Conservation (phyloP, 228 moss, liverwort and hornwort genomes). For the Sphagnum magellanicum region DNA sequence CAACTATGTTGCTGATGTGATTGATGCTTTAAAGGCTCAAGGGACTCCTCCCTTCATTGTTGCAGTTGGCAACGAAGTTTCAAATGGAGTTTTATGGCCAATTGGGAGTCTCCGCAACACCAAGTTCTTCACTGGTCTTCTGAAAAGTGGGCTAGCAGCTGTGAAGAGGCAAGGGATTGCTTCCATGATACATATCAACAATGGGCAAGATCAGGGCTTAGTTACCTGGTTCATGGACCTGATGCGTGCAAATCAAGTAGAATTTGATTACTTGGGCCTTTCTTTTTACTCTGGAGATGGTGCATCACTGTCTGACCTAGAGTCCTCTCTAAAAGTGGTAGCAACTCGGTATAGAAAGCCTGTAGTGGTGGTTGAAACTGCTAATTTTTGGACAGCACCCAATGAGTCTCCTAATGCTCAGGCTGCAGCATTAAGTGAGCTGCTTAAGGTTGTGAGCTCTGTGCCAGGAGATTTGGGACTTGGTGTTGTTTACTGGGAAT, state of each 20-base stretch:
- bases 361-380: slow-evolving; percentile 33
- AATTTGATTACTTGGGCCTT: slow-evolving; percentile 30
- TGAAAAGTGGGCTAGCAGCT: slow-evolving; percentile 25
- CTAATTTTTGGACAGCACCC: slow-evolving; percentile 21
- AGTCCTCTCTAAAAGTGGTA: slow-evolving; percentile 10
- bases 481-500: slow-evolving; percentile 46
- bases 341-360: slow-evolving; percentile 33
- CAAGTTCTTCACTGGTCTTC: slow-evolving; percentile 26
- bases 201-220: slow-evolving; percentile 15
- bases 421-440: slow-evolving; percentile 5
- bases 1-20: slow-evolving; percentile 14
- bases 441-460: slow-evolving; percentile 27
- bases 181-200: slow-evolving; percentile 48
- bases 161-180: slow-evolving; percentile 16
- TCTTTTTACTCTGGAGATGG: slow-evolving; percentile 38
- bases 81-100: slow-evolving; percentile 39
- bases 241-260: slow-evolving; percentile 13
- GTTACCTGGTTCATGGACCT: slow-evolving; percentile 41
- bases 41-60: slow-evolving; percentile 32
- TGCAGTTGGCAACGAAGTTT: slow-evolving; percentile 43
- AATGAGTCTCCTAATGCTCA: slow-evolving; percentile 15
- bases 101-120: slow-evolving; percentile 11
- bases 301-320: slow-evolving; percentile 19
- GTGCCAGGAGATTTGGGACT: slow-evolving; percentile 29
- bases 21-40: slow-evolving; percentile 19